A percentile compares a stretch with the other conserved stretches of the same genome.
These are phyloP conservation scores for Penicillium psychrofluorescens DNA, from an alignment of 495 filamentous ascomycete species.

Conservation along the genomic window DNA sequence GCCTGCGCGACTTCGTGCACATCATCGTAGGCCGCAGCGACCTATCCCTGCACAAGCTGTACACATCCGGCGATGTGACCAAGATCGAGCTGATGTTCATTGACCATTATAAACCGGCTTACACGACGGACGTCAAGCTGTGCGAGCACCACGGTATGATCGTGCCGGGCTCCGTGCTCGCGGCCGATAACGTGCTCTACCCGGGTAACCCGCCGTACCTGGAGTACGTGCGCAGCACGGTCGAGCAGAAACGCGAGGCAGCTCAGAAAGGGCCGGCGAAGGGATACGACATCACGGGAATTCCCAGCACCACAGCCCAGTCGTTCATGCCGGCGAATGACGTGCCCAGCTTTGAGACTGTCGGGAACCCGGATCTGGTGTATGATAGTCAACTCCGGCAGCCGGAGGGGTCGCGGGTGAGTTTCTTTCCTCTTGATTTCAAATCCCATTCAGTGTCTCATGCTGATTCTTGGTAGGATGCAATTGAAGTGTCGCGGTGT, in stretches of 20 bases:
- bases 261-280: slow-evolving; percentile 22
- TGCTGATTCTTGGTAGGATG: slow-evolving; percentile 44
- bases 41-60: slow-evolving; percentile 47
- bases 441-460: slow-evolving; percentile 1
- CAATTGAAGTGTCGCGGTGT: slow-evolving; percentile 64
- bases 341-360: slow-evolving; percentile 34
- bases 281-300: slow-evolving; percentile 20
- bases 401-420: slow-evolving; percentile 42
- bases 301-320: slow-evolving; percentile 19
- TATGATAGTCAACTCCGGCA: slow-evolving; percentile 60
- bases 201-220: slow-evolving; percentile 73
- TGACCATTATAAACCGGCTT: slow-evolving; percentile 69
- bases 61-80: slow-evolving; percentile 40
- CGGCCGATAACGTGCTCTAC: slow-evolving; percentile 67
- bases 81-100: slow-evolving; percentile 64
- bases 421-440: slow-evolving; percentile 4
- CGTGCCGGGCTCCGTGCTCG: slow-evolving; percentile 51
- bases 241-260: slow-evolving; percentile 26
- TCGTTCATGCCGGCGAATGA: slow-evolving; percentile 28
- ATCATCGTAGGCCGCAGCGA: slow-evolving; percentile 62
- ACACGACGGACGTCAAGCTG: slow-evolving; percentile 63
- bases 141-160: slow-evolving; percentile 62
- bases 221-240: slow-evolving; percentile 31
- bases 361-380: slow-evolving; percentile 62
- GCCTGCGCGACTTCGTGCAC: slow-evolving; percentile 55